Percentiles rank a stretch among this genome's conserved stretches.
These are phyloP conservation scores for Plasmodium reichenowi DNA, from an alignment of 169 alveolate genomes.

Conservation along the genomic window DNA sequence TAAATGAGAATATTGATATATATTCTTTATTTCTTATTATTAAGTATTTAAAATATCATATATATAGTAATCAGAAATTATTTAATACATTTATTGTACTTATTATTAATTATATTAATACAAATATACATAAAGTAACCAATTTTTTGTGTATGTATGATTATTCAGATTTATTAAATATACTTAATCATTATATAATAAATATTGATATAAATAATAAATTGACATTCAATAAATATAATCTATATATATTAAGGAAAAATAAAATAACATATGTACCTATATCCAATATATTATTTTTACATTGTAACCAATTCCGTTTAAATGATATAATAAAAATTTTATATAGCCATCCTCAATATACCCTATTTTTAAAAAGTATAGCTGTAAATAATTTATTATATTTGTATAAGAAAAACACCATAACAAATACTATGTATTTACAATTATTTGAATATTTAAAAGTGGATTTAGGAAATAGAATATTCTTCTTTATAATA, in stretches of 20 bases:
- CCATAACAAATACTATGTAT: slow-evolving; percentile 68
- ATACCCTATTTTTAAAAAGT: slow-evolving; percentile 35
- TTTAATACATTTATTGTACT: slow-evolving; percentile 23
- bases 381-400: slow-evolving; percentile 46
- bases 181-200: slow-evolving; percentile 37
- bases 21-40: slow-evolving; percentile 31
- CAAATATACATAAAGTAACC: slow-evolving; percentile 16
- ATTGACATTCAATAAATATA: slow-evolving; percentile 56
- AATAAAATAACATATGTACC: slow-evolving; percentile 53
- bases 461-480: slow-evolving; percentile 65
- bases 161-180: slow-evolving; percentile 25
- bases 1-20: slow-evolving; percentile 26
- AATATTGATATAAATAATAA: slow-evolving; percentile 37
- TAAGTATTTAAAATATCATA: slow-evolving; percentile 45
- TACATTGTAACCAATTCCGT: slow-evolving; percentile 48
- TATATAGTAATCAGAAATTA: slow-evolving; percentile 21
- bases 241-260: slow-evolving; percentile 23
- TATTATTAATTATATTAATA: slow-evolving; percentile 37
- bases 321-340: slow-evolving; percentile 47
- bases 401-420: slow-evolving; percentile 44
- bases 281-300: slow-evolving; percentile 44
- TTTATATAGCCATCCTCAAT: slow-evolving; percentile 68
- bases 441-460: slow-evolving; percentile 67
- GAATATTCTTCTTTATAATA: slow-evolving; percentile 62
- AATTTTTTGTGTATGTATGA: slow-evolving; percentile 48